Evolutionary conservation across 2,329 filamentous ascomycete genomes (phyloP), one percentile per base, ranked within the genome.

Genomic region (Emericellopsis atlantica): DNA sequence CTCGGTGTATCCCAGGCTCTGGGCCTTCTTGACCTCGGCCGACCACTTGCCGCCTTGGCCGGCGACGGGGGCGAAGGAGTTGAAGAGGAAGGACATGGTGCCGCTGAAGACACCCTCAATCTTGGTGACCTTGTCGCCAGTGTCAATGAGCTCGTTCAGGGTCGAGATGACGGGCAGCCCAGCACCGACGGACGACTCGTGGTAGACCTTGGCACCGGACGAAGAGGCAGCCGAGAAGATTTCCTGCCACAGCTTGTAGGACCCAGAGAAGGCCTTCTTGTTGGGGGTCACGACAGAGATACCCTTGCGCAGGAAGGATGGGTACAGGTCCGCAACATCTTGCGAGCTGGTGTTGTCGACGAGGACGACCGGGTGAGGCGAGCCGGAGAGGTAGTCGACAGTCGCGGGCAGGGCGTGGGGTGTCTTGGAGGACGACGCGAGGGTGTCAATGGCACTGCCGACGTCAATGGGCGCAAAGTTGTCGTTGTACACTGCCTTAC

Each of bases 71-170:
- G 89, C 87, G 60, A 96, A 98, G 18, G 79, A 89, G 71, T 96
- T 96, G 78, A 98, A 96, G 33, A 98, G 72, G 72, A 95, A 98
- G 32, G 85, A 93, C 79, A 98, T 90, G 42, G 92, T 98, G 48
- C 92, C 92, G 46, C 86, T 94, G 66, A 98, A 96, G 40, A 98
- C 89, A 49, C 92, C 92, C 65, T 96, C 90, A 51, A 98, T 93
- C 65, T 82, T 89, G 41, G 76, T 87, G 5, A 98, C 82, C 57
- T 86, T 73, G 57, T 98, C 92, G 34, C 92, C 92, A 1, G 92
- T 98, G 47, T 89, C 83, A 21, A 95, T 76, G n/a, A 98, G 74
- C 53, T 98, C 92, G 56, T 88, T 89, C 48, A 98, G 68, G 0
- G 92, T 95, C 33, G 86, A 94, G 51, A 98, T 84, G 44, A 96